A percentile compares a stretch with the other conserved stretches of the same genome.
Evolutionary conservation across 1,139 yeast genomes (phyloP).

Genomic region (Torulaspora globosa): DNA sequence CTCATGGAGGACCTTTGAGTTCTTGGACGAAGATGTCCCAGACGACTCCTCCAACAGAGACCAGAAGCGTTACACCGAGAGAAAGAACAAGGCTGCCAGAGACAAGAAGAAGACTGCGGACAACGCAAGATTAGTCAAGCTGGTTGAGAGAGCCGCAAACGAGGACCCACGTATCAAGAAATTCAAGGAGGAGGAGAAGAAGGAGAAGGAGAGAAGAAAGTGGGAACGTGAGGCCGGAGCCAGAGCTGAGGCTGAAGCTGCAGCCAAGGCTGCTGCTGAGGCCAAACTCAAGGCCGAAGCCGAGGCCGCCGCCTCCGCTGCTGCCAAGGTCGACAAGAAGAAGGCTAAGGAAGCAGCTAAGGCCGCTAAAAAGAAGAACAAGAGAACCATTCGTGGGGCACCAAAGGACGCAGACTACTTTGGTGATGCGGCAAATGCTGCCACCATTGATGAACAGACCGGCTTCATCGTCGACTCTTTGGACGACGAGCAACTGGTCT

Average conservation of each 20-base stretch:
- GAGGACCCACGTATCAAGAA: slow-evolving; percentile 93
- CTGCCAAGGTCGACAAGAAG: slow-evolving; percentile 65
- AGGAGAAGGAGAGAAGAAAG: slow-evolving; percentile 89
- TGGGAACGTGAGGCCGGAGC: slow-evolving; percentile 99
- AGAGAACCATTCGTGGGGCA: slow-evolving; percentile 81
- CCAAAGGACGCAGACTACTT: slow-evolving; percentile 84
- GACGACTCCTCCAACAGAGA: slow-evolving; percentile 99
- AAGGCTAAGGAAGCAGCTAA: slow-evolving; percentile 97
- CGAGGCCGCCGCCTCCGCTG: slow-evolving; percentile 55
- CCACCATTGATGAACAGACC: slow-evolving; percentile 71
- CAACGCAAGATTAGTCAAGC: slow-evolving; percentile 79
- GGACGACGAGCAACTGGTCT: slow-evolving; percentile 69
- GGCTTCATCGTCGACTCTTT: slow-evolving; percentile 73
- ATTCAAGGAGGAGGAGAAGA: slow-evolving; percentile 92
- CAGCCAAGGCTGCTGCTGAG: slow-evolving; percentile 82
- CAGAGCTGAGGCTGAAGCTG: slow-evolving; percentile 90
- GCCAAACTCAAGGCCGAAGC: slow-evolving; percentile 75
- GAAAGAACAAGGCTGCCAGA: slow-evolving; percentile 94
- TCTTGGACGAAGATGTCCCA: slow-evolving; percentile 98
- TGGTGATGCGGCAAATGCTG: slow-evolving; percentile 66
- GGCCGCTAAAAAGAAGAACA: slow-evolving; percentile 95
- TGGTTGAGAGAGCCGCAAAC: slow-evolving; percentile 80
- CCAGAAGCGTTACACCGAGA: slow-evolving; percentile 96
- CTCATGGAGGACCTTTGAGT: slow-evolving; percentile 98
- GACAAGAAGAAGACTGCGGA: slow-evolving; percentile 98